A percentile compares a stretch with the other conserved stretches of the same genome.
phyloP scores from a whole-genome alignment of 805 yeast species.

The Candida berthetii region DNA sequence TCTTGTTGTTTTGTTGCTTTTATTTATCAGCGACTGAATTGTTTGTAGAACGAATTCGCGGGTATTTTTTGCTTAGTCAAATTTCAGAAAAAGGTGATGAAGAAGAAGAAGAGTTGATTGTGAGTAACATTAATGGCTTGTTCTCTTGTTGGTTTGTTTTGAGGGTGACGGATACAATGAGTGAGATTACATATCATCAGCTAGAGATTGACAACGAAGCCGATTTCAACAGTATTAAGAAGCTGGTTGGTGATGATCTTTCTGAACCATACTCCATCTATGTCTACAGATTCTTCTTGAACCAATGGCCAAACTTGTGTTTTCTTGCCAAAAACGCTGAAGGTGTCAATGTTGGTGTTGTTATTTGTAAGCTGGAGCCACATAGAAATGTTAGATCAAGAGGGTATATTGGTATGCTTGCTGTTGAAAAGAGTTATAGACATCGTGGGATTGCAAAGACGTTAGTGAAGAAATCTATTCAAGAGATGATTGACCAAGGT shows the following conservation, averaged over 20 bases:
- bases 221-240: slow-evolving; percentile 45
- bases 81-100: no score
- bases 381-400: slow-evolving; percentile 70
- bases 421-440: slow-evolving; percentile 65
- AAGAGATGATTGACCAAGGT: slow-evolving; percentile 51
- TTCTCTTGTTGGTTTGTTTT: no score
- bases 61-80: no score
- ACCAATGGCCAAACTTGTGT: slow-evolving; percentile 87
- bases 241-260: slow-evolving; percentile 63
- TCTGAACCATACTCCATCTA: slow-evolving; percentile 94
- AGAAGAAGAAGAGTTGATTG: background rate
- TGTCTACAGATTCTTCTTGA: slow-evolving; percentile 85
- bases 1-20: no score
- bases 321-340: slow-evolving; percentile 45
- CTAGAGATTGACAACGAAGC: slow-evolving; percentile 19
- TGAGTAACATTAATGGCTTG: no score
- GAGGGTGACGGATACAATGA: background rate
- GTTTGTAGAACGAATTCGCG: no score
- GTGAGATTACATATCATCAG: slow-evolving; percentile 14
- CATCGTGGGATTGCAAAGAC: slow-evolving; percentile 79
- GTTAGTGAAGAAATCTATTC: slow-evolving; percentile 57
- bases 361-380: slow-evolving; percentile 74
- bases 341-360: slow-evolving; percentile 61
- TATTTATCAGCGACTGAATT: no score
- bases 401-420: slow-evolving; percentile 96